Evolutionary conservation across 345 rosid species (phyloP).

Genomic region (Limnanthes douglasii): DNA sequence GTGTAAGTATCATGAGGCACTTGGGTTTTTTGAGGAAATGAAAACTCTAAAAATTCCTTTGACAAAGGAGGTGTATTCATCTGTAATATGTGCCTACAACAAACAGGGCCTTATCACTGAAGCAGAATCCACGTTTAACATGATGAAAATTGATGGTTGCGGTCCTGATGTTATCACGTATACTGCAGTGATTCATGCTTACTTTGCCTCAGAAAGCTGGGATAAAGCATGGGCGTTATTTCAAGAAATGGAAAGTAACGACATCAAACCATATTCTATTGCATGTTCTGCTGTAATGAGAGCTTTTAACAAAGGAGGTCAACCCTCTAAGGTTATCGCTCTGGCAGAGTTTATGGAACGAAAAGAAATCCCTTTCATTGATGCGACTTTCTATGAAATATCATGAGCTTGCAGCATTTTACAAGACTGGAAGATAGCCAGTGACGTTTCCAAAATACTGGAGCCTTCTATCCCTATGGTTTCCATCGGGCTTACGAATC

Average conservation of each 20-base stretch:
- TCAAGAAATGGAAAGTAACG: slow-evolving; percentile 57
- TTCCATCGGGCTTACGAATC: slow-evolving; percentile 62
- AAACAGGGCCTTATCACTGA: slow-evolving; percentile 62
- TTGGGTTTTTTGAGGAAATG: slow-evolving; percentile 59
- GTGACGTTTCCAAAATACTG: slow-evolving; percentile 39
- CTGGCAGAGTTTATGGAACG: slow-evolving; percentile 55
- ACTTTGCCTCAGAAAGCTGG: slow-evolving; percentile 64
- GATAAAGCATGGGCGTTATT: slow-evolving; percentile 46
- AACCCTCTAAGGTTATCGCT: slow-evolving; percentile 53
- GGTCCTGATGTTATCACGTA: slow-evolving; percentile 63
- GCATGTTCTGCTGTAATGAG: slow-evolving; percentile 81
- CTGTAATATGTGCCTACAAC: slow-evolving; percentile 56
- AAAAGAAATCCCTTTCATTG: slow-evolving; percentile 40
- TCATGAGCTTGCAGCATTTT: slow-evolving; percentile 66
- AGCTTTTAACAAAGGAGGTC: slow-evolving; percentile 70
- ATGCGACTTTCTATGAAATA: slow-evolving; percentile 61
- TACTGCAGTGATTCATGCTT: slow-evolving; percentile 70
- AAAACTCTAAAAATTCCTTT: slow-evolving; percentile 32
- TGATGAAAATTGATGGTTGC: slow-evolving; percentile 60
- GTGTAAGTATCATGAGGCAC: slow-evolving; percentile 60
- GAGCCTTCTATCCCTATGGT: slow-evolving; percentile 43
- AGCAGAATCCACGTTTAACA: slow-evolving; percentile 66
- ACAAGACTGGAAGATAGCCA: slow-evolving; percentile 61
- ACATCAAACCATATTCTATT: slow-evolving; percentile 49
- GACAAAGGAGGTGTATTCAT: slow-evolving; percentile 74